Base-by-base conservation (phyloP, 2,329 filamentous ascomycete species). In the Lachnellula hyalina region DNA sequence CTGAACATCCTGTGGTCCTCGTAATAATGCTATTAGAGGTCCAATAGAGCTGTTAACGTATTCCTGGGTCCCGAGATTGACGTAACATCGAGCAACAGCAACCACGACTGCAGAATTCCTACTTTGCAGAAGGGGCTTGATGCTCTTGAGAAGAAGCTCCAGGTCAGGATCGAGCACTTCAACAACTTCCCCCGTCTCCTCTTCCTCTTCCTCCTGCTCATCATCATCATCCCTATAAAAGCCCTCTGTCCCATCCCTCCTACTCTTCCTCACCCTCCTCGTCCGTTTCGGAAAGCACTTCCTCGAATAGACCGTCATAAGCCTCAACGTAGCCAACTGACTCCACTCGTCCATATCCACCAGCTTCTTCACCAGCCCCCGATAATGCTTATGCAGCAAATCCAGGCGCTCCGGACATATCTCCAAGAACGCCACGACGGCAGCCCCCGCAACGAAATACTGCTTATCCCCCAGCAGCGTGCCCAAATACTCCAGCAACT, bases 271-370 rank as follows among this genome's bases (percentile, higher is more conserved):
- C 2, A 80, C 73, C 61, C 77, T 84, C 61, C 77, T 77, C 8
- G 77, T 87, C 68, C 81, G 80, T 53, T 80, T 78, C 0, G 94
- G 92, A 64, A 99, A 99, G 70, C 90, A 96, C 68, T 83, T 88
- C 52, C 94, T 83, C 2, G 89, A 85, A 70, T 99, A 99, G 21
- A 85, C 76, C 1, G 88, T 86, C 83, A 97, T 86, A 61, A 99
- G 76, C 40, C 85, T 82, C 63, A 99, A 69, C 2, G 89, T 89
- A 2, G 90, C 87, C 52, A 97, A 72, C 73, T 99, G 94, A 42
- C 91, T 89, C 94, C 94, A 99, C 73, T 99, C 94, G 67, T 99
- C 94, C 94, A 99, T 99, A 69, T 99, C 94, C 23, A 96, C 90
- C 51, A 97, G 75, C 75, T 96, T 96, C 70, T 85, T 89, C 59